phyloP scores from a whole-genome alignment of 352 stramenopile genomes.

The Phytophthora rubi region DNA sequence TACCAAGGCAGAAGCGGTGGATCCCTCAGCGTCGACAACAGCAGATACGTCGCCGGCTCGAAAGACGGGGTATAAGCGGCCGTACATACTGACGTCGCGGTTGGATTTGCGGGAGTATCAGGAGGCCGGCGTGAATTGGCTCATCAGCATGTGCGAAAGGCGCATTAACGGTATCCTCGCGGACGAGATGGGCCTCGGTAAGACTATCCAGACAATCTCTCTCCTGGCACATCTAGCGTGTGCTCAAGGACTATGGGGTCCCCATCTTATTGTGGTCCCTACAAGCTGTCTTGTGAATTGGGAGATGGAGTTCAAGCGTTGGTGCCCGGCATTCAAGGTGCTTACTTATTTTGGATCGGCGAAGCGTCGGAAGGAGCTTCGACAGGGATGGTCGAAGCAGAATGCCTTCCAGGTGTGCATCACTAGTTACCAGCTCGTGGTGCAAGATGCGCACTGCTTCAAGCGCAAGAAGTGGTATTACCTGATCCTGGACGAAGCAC shows the following conservation, averaged over 20 bases:
- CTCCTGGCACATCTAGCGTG: conserved; percentile 96
- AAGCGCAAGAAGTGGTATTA: conserved; percentile 99
- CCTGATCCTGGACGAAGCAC: conserved; percentile 98
- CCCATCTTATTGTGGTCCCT: conserved; percentile 98
- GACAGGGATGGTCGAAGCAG: conserved; percentile 95
- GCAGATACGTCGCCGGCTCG: conserved; percentile 5
- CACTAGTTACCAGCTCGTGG: conserved; percentile 98
- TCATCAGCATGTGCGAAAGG: conserved; percentile 97
- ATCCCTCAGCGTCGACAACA: conserved; percentile 6
- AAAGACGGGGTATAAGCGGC: conserved; percentile 57
- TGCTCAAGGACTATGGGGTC: conserved; percentile 94
- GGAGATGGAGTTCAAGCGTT: conserved; percentile 99
- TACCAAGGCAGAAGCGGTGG: conserved; percentile 5
- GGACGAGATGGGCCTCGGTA: conserved; percentile 96
- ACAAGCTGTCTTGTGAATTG: conserved; percentile 99
- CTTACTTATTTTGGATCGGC: conserved; percentile 99
- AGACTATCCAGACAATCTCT: conserved; percentile 99
- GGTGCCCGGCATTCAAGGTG: conserved; percentile 97
- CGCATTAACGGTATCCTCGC: conserved; percentile 99
- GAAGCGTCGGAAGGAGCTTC: conserved; percentile 93
- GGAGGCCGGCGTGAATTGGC: conserved; percentile 95
- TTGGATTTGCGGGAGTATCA: conserved; percentile 82
- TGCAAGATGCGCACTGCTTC: conserved; percentile 98
- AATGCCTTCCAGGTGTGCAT: conserved; percentile 98
- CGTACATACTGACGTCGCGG: conserved; percentile 73